These are phyloP conservation scores for Podospora australis DNA, from an alignment of 495 filamentous ascomycete genomes.

Conservation along the genomic window DNA sequence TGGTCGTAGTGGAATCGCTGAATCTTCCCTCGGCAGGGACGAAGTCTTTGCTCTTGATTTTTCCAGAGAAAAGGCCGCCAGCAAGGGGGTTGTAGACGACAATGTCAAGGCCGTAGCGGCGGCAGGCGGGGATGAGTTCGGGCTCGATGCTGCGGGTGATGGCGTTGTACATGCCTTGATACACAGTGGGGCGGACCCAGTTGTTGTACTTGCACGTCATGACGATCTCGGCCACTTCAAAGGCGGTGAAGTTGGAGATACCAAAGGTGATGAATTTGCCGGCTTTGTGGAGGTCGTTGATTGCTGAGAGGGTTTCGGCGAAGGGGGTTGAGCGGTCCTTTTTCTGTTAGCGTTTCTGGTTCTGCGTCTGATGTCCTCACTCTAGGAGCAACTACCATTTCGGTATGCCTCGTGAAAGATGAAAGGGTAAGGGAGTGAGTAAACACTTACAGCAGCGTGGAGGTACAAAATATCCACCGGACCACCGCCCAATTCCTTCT, in stretches of 20 bases:
- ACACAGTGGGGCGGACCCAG: constrained; percentile 65
- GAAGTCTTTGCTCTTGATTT: constrained; percentile 65
- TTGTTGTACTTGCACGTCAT: constrained; percentile 73
- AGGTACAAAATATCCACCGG: constrained; percentile 84
- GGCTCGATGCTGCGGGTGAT: constrained; percentile 72
- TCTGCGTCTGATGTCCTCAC: no score
- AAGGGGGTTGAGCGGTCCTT: constrained; percentile 69
- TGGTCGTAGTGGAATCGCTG: constrained; percentile 40
- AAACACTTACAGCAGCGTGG: constrained; percentile 60
- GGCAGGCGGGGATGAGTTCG: constrained; percentile 72
- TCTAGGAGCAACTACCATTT: no score
- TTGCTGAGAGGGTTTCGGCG: constrained; percentile 67
- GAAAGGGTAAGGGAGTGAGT: no score
- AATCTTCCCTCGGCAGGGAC: constrained; percentile 65
- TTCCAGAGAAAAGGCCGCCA: constrained; percentile 78
- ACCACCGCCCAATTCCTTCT: constrained; percentile 69
- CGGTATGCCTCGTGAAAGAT: no score
- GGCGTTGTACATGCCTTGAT: constrained; percentile 62
- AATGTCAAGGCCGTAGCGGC: constrained; percentile 79
- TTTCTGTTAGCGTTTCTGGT: background rate
- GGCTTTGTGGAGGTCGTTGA: constrained; percentile 76
- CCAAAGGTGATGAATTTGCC: constrained; percentile 83
- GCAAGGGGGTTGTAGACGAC: constrained; percentile 90
- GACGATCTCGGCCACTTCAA: constrained; percentile 85
- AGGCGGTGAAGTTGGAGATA: constrained; percentile 79